phyloP scores from a whole-genome alignment of 306 rosid species.

The Acacia confusa region DNA sequence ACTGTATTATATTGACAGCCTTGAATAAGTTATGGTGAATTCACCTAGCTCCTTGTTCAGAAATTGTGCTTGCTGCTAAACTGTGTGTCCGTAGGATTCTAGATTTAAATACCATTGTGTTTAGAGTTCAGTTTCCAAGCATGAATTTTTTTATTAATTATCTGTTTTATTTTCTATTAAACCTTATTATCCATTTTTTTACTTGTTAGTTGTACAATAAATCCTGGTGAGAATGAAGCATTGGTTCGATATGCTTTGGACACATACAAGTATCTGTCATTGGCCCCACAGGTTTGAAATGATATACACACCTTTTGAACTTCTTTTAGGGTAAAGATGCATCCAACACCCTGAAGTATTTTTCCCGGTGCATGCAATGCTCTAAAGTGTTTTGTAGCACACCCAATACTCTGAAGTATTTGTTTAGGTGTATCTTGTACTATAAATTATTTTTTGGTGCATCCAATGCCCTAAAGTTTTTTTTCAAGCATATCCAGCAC shows the following conservation, averaged over 20 bases:
- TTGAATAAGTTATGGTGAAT: no score
- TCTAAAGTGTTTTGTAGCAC: no score
- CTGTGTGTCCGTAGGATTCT: background rate
- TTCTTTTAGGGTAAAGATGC: background rate
- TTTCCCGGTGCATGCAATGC: no score
- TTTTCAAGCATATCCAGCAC: no score
- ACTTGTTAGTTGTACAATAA: conserved; percentile 74
- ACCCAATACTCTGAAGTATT: no score
- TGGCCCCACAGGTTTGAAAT: conserved; percentile 80
- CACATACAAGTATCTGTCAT: conserved; percentile 67
- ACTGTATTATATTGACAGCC: no score
- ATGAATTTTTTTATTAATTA: background rate
- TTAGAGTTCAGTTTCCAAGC: background rate
- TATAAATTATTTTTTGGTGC: no score
- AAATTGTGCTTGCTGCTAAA: background rate
- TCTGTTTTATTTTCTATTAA: conserved; percentile 14
- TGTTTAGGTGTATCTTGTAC: no score
- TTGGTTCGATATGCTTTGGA: conserved; percentile 94
- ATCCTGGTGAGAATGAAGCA: conserved; percentile 99
- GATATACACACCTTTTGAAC: conserved; percentile 13
- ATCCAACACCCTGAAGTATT: no score
- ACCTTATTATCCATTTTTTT: conserved; percentile 3
- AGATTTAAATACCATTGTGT: background rate
- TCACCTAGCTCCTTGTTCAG: no score
- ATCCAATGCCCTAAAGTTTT: no score